Conservation (phyloP, 768 basidiomycete genomes). For the Daedaleopsis sinensis region DNA sequence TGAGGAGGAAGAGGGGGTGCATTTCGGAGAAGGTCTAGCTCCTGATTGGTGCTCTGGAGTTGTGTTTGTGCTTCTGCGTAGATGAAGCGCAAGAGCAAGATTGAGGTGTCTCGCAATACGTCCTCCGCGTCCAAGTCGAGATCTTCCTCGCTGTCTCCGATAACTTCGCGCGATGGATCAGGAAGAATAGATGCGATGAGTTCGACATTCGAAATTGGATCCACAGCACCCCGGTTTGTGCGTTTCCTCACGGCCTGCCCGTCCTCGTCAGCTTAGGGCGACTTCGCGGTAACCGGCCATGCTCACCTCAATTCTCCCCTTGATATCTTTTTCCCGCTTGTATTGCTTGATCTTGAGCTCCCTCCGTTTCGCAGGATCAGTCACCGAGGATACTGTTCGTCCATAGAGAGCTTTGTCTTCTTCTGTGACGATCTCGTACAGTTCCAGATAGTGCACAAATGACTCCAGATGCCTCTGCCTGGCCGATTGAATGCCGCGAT, state of each 20-base stretch:
- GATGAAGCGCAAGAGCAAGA: constrained; percentile 73
- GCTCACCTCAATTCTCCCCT: constrained; percentile 67
- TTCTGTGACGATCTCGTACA: constrained; percentile 67
- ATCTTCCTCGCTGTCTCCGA: constrained; percentile 43
- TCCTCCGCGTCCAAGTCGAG: constrained; percentile 66
- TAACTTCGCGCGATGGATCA: constrained; percentile 1
- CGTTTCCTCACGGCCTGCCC: constrained; percentile 58
- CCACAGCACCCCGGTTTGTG: constrained; percentile 42
- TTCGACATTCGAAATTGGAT: constrained; percentile 55
- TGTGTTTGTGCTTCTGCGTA: constrained; percentile 72
- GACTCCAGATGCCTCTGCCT: constrained; percentile 21
- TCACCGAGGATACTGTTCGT: constrained; percentile 48
- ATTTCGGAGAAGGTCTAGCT: constrained; percentile 65
- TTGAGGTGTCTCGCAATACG: constrained; percentile 61
- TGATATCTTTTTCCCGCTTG: constrained; percentile 82
- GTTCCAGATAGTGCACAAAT: constrained; percentile 50
- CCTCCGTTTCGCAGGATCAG: constrained; percentile 70
- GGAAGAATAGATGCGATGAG: constrained; percentile 68
- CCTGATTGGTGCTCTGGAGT: constrained; percentile 69
- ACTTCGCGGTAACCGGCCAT: no score
- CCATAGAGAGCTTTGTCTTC: constrained; percentile 60
- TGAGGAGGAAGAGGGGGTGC: constrained; percentile 48
- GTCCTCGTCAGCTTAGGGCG: not conserved
- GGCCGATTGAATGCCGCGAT: not conserved
- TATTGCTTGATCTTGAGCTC: constrained; percentile 93